A percentile compares a stretch with the other conserved stretches of the same genome.
Conservation (phyloP, 805 yeast species). For the Saturnispora diversa region DNA sequence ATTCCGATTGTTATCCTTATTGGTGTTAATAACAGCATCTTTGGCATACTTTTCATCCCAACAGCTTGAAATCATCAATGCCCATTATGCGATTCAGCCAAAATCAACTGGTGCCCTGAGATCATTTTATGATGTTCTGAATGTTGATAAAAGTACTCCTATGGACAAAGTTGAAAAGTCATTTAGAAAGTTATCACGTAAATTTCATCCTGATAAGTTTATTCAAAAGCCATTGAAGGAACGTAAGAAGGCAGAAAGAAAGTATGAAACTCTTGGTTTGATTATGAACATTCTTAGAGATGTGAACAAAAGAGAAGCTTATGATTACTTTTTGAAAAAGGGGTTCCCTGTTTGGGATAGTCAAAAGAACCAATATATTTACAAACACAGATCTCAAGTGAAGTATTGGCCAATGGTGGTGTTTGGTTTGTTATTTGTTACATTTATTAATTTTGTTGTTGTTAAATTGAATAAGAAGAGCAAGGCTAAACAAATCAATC, state of each 20-base stretch:
- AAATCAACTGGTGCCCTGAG: constrained; percentile 4
- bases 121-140: constrained; percentile 14
- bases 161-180: constrained; percentile 52
- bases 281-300: constrained; percentile 67
- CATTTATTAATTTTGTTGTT: constrained; percentile 13
- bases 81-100: constrained; percentile 16
- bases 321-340: constrained; percentile 72
- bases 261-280: constrained; percentile 70
- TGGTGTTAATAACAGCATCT: constrained; percentile 6
- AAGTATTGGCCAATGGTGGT: constrained; percentile 8
- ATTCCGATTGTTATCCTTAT: neutral
- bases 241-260: constrained; percentile 49
- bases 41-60: constrained; percentile 13
- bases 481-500: constrained; percentile 14
- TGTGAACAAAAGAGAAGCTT: constrained; percentile 51
- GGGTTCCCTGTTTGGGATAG: constrained; percentile 80
- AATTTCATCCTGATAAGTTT: constrained; percentile 81
- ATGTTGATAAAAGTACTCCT: constrained; percentile 32
- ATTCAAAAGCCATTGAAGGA: constrained; percentile 32
- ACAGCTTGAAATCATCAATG: constrained; percentile 14
- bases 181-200: constrained; percentile 61
- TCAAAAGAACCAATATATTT: constrained; percentile 10
- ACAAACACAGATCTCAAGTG: constrained; percentile 13
- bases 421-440: constrained; percentile 4
- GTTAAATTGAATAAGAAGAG: constrained; percentile 12